These are phyloP conservation scores for Teunomyces kruisii DNA, from an alignment of 805 yeast genomes.

Conservation along the genomic window DNA sequence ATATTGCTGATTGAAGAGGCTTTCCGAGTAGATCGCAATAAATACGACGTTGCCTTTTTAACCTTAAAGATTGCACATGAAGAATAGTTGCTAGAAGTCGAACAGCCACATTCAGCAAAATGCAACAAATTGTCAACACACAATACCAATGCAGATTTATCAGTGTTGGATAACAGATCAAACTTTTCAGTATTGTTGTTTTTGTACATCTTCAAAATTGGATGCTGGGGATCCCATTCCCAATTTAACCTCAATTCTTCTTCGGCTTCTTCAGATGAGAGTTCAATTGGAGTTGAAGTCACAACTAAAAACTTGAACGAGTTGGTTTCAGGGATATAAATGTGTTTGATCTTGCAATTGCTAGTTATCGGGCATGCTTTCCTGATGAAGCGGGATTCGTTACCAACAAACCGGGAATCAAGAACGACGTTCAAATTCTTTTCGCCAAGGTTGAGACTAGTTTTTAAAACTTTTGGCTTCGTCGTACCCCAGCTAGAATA, in stretches of 20 bases:
- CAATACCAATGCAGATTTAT: slow-evolving; percentile 55
- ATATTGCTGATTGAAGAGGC: slow-evolving; percentile 40
- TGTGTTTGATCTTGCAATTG: slow-evolving; percentile 63
- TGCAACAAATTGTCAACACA: slow-evolving; percentile 63
- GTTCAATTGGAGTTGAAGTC: slow-evolving; percentile 52
- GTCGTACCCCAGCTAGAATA: slow-evolving; percentile 73
- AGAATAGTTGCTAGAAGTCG: slow-evolving; percentile 35
- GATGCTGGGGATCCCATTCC: slow-evolving; percentile 87
- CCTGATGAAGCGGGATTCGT: slow-evolving; percentile 70
- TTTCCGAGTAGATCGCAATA: slow-evolving; percentile 59
- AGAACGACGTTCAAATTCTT: slow-evolving; percentile 62
- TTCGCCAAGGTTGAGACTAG: slow-evolving; percentile 11
- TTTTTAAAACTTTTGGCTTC: slow-evolving; percentile 38
- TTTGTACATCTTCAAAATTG: slow-evolving; percentile 56
- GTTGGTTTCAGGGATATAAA: slow-evolving; percentile 40
- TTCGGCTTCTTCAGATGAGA: slow-evolving; percentile 41
- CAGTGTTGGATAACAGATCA: slow-evolving; percentile 54
- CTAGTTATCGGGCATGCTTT: slow-evolving; percentile 65
- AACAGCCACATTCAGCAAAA: slow-evolving; percentile 64
- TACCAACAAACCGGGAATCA: slow-evolving; percentile 81
- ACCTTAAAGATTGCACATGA: slow-evolving; percentile 61
- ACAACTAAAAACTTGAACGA: slow-evolving; percentile 52
- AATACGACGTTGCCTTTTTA: slow-evolving; percentile 59
- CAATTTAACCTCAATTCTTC: slow-evolving; percentile 77
- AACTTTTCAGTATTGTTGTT: slow-evolving; percentile 31